Conservation (phyloP, 2,329 filamentous ascomycete genomes). For the Claviceps cyperi region DNA sequence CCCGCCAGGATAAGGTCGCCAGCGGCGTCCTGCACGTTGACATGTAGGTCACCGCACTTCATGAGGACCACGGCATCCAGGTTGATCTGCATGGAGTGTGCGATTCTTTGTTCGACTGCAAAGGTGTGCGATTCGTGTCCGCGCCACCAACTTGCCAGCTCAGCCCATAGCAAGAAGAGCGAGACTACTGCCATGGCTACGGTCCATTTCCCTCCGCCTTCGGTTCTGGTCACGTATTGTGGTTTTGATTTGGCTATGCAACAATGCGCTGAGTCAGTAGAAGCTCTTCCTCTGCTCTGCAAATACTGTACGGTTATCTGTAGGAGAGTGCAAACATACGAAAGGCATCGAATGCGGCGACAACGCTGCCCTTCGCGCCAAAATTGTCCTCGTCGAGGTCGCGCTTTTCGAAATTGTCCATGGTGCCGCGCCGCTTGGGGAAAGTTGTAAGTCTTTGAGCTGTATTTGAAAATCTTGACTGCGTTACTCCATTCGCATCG, state of each 20-base stretch:
- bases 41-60: slow-evolving; percentile 74
- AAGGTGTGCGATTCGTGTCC: slow-evolving; percentile 82
- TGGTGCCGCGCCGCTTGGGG: slow-evolving; percentile 18
- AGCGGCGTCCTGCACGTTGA: slow-evolving; percentile 93
- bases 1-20: slow-evolving; percentile 84
- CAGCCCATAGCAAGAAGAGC: slow-evolving; percentile 58
- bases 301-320: neutral
- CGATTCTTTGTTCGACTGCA: slow-evolving; percentile 81
- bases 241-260: slow-evolving; percentile 83
- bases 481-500: neutral
- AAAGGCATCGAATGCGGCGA: slow-evolving; percentile 92
- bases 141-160: slow-evolving; percentile 69
- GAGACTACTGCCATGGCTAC: slow-evolving; percentile 66
- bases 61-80: slow-evolving; percentile 85
- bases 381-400: slow-evolving; percentile 62
- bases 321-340: slow-evolving; percentile 43
- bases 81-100: slow-evolving; percentile 83
- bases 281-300: too few species aligned
- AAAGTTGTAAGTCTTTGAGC: neutral
- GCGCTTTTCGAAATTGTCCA: slow-evolving; percentile 68
- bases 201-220: slow-evolving; percentile 88
- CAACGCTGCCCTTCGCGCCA: slow-evolving; percentile 52
- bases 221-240: slow-evolving; percentile 73
- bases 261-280: neutral
- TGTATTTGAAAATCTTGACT: neutral